These are phyloP conservation scores for Fusarium austroafricanum DNA, from an alignment of 2,329 filamentous ascomycete genomes.

Conservation along the genomic window DNA sequence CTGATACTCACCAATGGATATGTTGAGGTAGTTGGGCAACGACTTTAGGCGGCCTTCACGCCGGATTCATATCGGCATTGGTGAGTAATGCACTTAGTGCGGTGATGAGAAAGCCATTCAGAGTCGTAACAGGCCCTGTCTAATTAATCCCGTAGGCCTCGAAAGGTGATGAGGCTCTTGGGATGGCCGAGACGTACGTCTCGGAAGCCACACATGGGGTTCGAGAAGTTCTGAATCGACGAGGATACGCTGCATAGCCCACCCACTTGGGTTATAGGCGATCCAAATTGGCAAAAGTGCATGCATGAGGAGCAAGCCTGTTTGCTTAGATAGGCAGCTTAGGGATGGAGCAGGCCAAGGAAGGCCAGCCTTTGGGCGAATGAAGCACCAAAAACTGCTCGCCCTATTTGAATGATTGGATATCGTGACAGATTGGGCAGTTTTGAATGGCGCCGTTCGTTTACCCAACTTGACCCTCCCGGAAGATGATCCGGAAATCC, in stretches of 20 bases:
- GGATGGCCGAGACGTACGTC: conserved; percentile 31
- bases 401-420: conserved; percentile 46
- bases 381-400: conserved; percentile 32
- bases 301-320: conserved; percentile 35
- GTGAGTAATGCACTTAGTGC: conserved; percentile 37
- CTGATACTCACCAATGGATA: conserved; percentile 40
- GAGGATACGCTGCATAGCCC: conserved; percentile 28
- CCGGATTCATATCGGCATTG: conserved; percentile 28
- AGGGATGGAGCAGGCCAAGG: conserved; percentile 34
- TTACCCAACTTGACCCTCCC: conserved; percentile 44
- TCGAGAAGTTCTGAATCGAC: conserved; percentile 39
- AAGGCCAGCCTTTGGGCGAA: conserved; percentile 35
- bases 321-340: conserved; percentile 36
- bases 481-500: conserved; percentile 42
- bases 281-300: conserved; percentile 39
- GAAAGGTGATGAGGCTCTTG: conserved; percentile 42
- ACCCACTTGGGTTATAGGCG: conserved; percentile 37
- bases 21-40: conserved; percentile 39
- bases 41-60: conserved; percentile 31
- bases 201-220: conserved; percentile 34
- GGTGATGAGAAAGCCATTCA: conserved; percentile 38
- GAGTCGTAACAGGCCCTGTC: conserved; percentile 26
- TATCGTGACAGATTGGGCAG: conserved; percentile 39
- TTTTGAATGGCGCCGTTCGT: conserved; percentile 44
- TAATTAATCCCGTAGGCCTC: conserved; percentile 30